Percentiles rank a stretch among this genome's conserved stretches.
Conservation (phyloP, 2,329 filamentous ascomycete genomes). For the Lasiodiplodia gonubiensis region DNA sequence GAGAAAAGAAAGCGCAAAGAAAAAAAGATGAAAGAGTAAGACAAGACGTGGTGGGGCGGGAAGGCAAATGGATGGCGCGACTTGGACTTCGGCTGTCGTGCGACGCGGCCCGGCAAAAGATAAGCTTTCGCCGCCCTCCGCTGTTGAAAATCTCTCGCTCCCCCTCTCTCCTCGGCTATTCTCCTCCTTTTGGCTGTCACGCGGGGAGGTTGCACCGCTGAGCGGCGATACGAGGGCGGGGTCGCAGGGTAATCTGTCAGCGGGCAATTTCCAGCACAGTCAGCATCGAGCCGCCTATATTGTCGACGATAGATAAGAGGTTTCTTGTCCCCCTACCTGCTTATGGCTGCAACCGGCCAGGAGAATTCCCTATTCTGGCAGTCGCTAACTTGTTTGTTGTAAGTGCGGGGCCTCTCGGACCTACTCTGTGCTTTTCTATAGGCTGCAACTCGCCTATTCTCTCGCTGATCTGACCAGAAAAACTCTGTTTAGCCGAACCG, state of each 20-base stretch:
- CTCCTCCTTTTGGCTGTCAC: neutral
- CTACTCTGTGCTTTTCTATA: neutral
- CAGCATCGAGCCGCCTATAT: neutral
- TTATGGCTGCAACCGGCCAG: neutral
- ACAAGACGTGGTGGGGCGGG: neutral
- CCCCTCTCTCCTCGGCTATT: conserved; percentile 11
- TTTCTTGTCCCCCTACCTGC: neutral
- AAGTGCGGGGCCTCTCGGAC: neutral
- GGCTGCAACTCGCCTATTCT: no score
- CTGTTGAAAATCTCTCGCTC: neutral
- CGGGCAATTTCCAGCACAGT: neutral
- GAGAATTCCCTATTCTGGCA: conserved; percentile 1
- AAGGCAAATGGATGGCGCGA: conserved; percentile 12
- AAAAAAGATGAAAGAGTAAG: neutral
- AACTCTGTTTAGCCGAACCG: no score
- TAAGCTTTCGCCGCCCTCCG: conserved; percentile 11
- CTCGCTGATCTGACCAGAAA: no score
- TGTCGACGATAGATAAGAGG: neutral
- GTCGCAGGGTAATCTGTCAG: conserved; percentile 8
- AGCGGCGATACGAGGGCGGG: neutral
- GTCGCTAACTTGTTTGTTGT: neutral
- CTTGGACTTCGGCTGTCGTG: conserved; percentile 13
- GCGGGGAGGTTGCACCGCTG: neutral
- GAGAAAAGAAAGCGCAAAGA: neutral
- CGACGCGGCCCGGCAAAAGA: conserved; percentile 18